Percentiles rank a stretch among this genome's conserved stretches.
These are phyloP conservation scores for Sequoia sempervirens DNA, from an alignment of 75 land plant genomes.

Conservation along the genomic window DNA sequence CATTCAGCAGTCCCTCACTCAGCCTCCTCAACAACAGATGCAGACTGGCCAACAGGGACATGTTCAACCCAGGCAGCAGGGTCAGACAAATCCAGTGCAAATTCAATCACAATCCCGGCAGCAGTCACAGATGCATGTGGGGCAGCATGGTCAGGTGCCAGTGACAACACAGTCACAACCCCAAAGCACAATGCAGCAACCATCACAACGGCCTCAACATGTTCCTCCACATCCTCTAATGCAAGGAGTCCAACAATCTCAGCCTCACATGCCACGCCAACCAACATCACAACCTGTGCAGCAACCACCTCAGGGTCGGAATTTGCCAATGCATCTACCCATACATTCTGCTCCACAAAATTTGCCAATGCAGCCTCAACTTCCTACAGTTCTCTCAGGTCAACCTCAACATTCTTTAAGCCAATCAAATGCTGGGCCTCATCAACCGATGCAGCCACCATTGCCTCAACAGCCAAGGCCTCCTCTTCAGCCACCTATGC, in stretches of 20 bases:
- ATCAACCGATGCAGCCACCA: slow-evolving; percentile 60
- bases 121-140: slow-evolving; percentile 29
- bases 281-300: slow-evolving; percentile 18
- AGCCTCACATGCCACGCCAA: slow-evolving; percentile 20
- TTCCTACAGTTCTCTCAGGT: slow-evolving; percentile 28
- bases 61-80: slow-evolving; percentile 25
- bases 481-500: slow-evolving; percentile 34
- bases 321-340: slow-evolving; percentile 21
- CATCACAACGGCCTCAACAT: slow-evolving; percentile 24
- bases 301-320: slow-evolving; percentile 38
- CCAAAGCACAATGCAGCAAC: slow-evolving; percentile 13
- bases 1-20: slow-evolving; percentile 25
- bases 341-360: slow-evolving; percentile 24
- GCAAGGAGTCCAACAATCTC: slow-evolving; percentile 34
- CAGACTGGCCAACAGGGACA: slow-evolving; percentile 18
- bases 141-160: slow-evolving; percentile 11
- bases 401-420: slow-evolving; percentile 42
- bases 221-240: slow-evolving; percentile 17
- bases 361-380: slow-evolving; percentile 32
- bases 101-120: slow-evolving; percentile 17
- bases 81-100: slow-evolving; percentile 26
- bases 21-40: slow-evolving; percentile 25
- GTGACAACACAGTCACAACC: slow-evolving; percentile 26
- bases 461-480: slow-evolving; percentile 70
- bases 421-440: slow-evolving; percentile 23